Base-by-base conservation (phyloP, 495 filamentous ascomycete genomes). In the Copromyces sp. region DNA sequence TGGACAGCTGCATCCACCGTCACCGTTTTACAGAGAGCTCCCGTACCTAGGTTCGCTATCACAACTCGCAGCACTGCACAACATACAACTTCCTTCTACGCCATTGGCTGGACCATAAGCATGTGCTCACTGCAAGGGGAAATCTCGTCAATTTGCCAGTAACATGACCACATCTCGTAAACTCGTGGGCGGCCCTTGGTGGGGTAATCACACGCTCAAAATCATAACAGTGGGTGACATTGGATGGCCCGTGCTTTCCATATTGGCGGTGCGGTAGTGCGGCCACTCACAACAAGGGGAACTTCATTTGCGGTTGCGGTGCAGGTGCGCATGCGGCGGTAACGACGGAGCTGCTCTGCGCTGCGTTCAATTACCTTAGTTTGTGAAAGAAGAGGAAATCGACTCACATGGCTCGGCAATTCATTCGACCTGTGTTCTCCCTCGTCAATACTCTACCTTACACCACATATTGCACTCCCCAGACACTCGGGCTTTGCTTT, bases 361-460 rank as follows among this genome's bases (percentile, higher is more conserved):
- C 24, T 44, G 41, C 44, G n/a, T 47, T 9, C 41, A 14, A 61
- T 24, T 24, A 24, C 24, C 24, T 24, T 12, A 29, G 12, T 35
- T 16, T 61, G 53, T 61, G 53, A 61, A 61, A 8, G 53, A 32
- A 24, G 53, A 61, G 0, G 3, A 5, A 61, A 61, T 61, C 53
- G 2, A 61, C 24, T 32, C 24, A 61, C 6, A 61, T 35, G 29
- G 20, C 29, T 24, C 53, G 53, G 29, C 53, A 61, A 32, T 61
- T 61, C 24, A 61, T 77, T 78, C 72, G 29, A 70, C 70, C 68
- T 70, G 39, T 71, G 68, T 68, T 72, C 75, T 72, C 69, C 69
- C 72, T 73, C 32, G 59, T 73, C 69, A 53, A 37, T 41, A 5
- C 35, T 37, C 35, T 37, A 3, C 35, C 35, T 37, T 5, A 69